Percentiles rank a stretch among this genome's conserved stretches.
Evolutionary conservation across 139 green algal species (phyloP).

Genomic region (Auxenochlorella pyrenoidosa): DNA sequence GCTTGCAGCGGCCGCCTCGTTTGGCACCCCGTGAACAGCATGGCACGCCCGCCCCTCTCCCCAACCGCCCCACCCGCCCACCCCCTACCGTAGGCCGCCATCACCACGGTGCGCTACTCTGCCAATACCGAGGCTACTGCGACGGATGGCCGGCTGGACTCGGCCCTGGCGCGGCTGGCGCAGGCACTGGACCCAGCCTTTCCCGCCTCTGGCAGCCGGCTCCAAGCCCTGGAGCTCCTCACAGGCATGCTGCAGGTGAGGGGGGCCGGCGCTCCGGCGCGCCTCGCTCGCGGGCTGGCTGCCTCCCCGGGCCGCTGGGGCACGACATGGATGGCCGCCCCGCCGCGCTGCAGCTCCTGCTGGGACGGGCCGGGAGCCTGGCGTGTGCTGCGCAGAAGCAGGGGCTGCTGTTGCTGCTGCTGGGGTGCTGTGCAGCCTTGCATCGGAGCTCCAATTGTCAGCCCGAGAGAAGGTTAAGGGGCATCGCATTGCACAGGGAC

Average conservation of each 20-base stretch:
- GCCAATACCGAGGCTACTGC: slow-evolving; percentile 13
- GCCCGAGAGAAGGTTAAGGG: background rate
- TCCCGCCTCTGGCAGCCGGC: background rate
- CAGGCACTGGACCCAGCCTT: slow-evolving; percentile 11
- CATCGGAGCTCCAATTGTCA: background rate
- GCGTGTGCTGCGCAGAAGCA: too few species aligned
- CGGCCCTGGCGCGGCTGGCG: background rate
- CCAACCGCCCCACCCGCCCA: background rate
- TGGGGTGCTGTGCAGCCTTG: background rate
- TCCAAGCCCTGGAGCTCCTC: slow-evolving; percentile 28
- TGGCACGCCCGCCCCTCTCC: background rate
- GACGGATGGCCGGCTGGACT: background rate
- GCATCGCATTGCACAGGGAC: too few species aligned
- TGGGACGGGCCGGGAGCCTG: too few species aligned
- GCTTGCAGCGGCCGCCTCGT: too few species aligned
- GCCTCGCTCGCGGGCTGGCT: too few species aligned
- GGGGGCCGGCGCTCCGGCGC: background rate
- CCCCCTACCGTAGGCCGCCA: background rate
- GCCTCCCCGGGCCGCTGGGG: too few species aligned
- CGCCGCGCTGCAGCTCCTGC: too few species aligned
- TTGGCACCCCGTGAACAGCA: background rate
- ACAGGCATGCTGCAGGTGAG: background rate
- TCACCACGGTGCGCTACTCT: background rate
- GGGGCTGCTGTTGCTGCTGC: background rate
- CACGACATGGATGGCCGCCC: too few species aligned